Conservation (phyloP, 2,329 filamentous ascomycete species). For the Tricladium varicosporioides region DNA sequence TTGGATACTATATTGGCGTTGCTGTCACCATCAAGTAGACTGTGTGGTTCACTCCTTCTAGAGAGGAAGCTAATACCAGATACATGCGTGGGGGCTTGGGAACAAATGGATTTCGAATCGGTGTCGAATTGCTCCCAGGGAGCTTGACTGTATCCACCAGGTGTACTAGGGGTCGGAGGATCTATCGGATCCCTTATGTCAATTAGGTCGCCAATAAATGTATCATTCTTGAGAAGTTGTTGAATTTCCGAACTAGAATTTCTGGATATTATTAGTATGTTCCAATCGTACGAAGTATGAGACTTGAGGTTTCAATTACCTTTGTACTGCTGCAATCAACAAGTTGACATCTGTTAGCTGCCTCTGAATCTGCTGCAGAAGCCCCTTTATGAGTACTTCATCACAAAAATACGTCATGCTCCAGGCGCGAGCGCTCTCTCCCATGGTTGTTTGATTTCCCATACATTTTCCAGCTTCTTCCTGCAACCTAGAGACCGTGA, state of each 20-base stretch:
- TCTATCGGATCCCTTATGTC: constrained; percentile 4
- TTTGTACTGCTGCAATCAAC: background rate
- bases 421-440: background rate
- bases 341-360: background rate
- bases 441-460: background rate
- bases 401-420: background rate
- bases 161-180: background rate
- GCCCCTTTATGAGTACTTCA: background rate
- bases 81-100: background rate
- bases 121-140: constrained; percentile 3
- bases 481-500: background rate
- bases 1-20: constrained; percentile 3
- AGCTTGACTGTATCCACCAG: constrained; percentile 2
- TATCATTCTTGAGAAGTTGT: constrained; percentile 2
- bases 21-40: constrained; percentile 6
- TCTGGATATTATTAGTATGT: background rate
- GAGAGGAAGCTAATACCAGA: background rate
- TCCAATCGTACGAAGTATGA: background rate
- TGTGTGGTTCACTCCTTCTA: background rate
- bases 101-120: constrained; percentile 3
- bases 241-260: constrained; percentile 1
- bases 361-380: background rate
- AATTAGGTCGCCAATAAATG: constrained; percentile 7
- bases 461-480: background rate
- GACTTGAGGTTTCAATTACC: background rate